A percentile compares a stretch with the other conserved stretches of the same genome.
These are phyloP conservation scores for Clonostachys byssicola DNA, from an alignment of 2,329 filamentous ascomycete species.

Conservation along the genomic window DNA sequence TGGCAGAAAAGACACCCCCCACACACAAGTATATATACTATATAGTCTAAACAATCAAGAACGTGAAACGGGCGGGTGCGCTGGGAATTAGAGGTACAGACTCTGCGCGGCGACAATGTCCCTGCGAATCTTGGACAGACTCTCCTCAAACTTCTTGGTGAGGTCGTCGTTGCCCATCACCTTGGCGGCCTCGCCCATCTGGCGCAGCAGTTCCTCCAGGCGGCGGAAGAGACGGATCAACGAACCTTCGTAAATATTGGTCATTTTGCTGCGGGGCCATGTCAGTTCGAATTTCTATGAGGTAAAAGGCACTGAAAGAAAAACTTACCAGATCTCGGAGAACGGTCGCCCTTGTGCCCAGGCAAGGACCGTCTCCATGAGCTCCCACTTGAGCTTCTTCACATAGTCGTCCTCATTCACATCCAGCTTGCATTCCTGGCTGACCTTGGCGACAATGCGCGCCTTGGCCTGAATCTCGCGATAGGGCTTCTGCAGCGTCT, in stretches of 20 bases:
- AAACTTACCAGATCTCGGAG: slow-evolving; percentile 85
- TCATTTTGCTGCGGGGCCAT: slow-evolving; percentile 77
- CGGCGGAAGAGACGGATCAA: slow-evolving; percentile 94
- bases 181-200: slow-evolving; percentile 93
- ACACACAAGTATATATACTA: too few relatives aligned
- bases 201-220: slow-evolving; percentile 86
- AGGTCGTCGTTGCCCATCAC: slow-evolving; percentile 98
- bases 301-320: neutral
- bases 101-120: slow-evolving; percentile 96
- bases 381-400: slow-evolving; percentile 82
- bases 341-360: slow-evolving; percentile 92
- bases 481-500: slow-evolving; percentile 82
- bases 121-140: slow-evolving; percentile 78
- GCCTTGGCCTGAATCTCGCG: slow-evolving; percentile 86
- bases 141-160: slow-evolving; percentile 85
- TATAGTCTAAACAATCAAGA: too few relatives aligned
- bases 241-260: slow-evolving; percentile 94
- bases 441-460: slow-evolving; percentile 85
- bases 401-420: slow-evolving; percentile 96
- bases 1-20: too few relatives aligned
- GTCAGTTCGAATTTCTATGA: slow-evolving; percentile 9
- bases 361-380: slow-evolving; percentile 93
- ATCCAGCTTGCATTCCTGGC: slow-evolving; percentile 87
- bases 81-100: slow-evolving; percentile 66
- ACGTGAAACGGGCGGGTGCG: neutral